Evolutionary conservation across 345 rosid species (phyloP).

Genomic region (Brassica nigra): DNA sequence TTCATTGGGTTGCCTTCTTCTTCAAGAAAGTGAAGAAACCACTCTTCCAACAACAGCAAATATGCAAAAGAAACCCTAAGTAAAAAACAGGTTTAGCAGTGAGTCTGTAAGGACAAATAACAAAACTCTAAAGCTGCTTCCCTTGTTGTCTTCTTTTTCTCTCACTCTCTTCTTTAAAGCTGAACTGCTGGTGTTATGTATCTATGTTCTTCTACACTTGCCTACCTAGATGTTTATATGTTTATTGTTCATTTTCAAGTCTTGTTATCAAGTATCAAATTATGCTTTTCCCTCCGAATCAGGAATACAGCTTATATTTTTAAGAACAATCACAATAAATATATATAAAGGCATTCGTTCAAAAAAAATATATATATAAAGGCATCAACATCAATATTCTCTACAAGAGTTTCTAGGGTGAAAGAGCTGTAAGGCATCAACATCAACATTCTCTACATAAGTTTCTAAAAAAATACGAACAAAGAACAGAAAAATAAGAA

Average conservation of each 20-base stretch:
- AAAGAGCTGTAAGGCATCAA: too few species aligned
- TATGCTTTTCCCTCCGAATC: not conserved
- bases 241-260: not conserved
- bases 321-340: not conserved
- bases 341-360: too few species aligned
- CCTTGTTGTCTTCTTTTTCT: constrained; percentile 32
- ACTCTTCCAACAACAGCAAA: not conserved
- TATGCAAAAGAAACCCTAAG: not conserved
- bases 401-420: too few species aligned
- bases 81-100: constrained; percentile 24
- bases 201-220: constrained; percentile 23
- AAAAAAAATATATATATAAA: too few species aligned
- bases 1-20: constrained; percentile 75
- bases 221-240: constrained; percentile 9
- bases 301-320: not conserved
- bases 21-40: constrained; percentile 49
- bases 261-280: not conserved
- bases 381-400: too few species aligned
- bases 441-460: too few species aligned
- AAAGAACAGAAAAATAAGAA: too few species aligned
- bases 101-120: constrained; percentile 29
- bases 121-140: constrained; percentile 31
- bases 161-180: constrained; percentile 29
- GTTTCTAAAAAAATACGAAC: too few species aligned
- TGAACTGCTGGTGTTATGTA: constrained; percentile 25